Conservation (phyloP, 129 eudicot species). For the Tagetes erecta region DNA sequence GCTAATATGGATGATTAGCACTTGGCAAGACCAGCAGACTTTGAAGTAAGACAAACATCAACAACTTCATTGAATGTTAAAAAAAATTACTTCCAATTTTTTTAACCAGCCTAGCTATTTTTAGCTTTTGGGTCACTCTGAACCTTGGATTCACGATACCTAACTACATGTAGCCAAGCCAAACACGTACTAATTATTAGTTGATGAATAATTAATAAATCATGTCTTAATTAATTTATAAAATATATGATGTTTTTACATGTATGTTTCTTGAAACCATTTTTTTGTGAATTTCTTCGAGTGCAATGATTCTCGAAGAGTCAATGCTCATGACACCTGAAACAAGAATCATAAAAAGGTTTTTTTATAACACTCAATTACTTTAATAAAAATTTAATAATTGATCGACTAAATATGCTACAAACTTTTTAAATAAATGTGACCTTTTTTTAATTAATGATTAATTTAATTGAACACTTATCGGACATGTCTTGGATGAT, state of each 20-base stretch:
- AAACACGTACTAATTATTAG: no score
- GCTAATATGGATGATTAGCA: not conserved
- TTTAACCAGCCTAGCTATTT: constrained; percentile 42
- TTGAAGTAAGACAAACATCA: constrained; percentile 45
- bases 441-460: not conserved
- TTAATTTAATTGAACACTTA: constrained; percentile 22
- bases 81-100: constrained; percentile 54
- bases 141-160: constrained; percentile 60
- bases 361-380: no score
- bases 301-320: constrained; percentile 52
- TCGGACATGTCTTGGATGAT: constrained; percentile 63
- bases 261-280: constrained; percentile 40
- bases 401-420: not conserved
- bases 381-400: not conserved
- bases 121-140: constrained; percentile 65
- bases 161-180: constrained; percentile 33
- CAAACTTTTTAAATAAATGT: not conserved
- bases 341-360: no score
- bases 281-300: constrained; percentile 56
- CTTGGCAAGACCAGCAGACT: constrained; percentile 25
- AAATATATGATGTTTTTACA: constrained; percentile 29
- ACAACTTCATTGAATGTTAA: constrained; percentile 62
- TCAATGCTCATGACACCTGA: constrained; percentile 63
- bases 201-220: no score
- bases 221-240: no score